Evolutionary conservation across 2,329 filamentous ascomycete species (phyloP), one percentile per base, ranked within the genome.

Genomic region (Sordariomycetes sp.): DNA sequence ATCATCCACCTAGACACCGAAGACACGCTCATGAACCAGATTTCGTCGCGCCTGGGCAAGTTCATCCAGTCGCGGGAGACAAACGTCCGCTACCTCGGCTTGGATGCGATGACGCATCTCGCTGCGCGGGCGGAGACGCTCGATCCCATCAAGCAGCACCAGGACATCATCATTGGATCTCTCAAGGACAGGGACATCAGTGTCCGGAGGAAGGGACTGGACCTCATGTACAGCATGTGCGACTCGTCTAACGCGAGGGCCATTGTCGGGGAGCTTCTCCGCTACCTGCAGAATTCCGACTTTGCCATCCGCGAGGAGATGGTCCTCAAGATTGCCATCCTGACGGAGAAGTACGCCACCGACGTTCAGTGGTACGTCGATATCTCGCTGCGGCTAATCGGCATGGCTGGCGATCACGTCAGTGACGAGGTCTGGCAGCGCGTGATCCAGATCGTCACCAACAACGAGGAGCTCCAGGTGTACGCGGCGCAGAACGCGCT

Each of bases 301-400:
- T 99, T 96, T 70, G 92, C 92, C 5, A 96, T 99, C 65, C 84
- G 95, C 61, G 95, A 99, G 73, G 94, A 99, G 70, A 99, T 99
- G 94, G 94, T 97, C 3, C 77, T 99, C 61, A 99, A 99, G 74
- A 96, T 99, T 71, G 94, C 94, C 56, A 99, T 99, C 66, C 72
- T 99, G 62, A 97, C 95, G 0, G 94, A 99, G 69, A 97, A 97
- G 68, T 99, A 99, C 68, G 94, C 94, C 25, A 96, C 91, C 0
- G 94, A 99, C 66, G 89, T 96, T 22, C 92, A 97, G 74, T 99
- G 94, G 94, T 99, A 99, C 70, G 95, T 99, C 61, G 92, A 99
- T 68, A 96, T 97, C 63, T 96, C 94, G 12, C 77, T 99, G 62
- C 85, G 92, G 58, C 80, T 99, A 56, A 91, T 99, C 59, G 90